Conservation (phyloP, 768 basidiomycete genomes). For the Gyrodon lividus region DNA sequence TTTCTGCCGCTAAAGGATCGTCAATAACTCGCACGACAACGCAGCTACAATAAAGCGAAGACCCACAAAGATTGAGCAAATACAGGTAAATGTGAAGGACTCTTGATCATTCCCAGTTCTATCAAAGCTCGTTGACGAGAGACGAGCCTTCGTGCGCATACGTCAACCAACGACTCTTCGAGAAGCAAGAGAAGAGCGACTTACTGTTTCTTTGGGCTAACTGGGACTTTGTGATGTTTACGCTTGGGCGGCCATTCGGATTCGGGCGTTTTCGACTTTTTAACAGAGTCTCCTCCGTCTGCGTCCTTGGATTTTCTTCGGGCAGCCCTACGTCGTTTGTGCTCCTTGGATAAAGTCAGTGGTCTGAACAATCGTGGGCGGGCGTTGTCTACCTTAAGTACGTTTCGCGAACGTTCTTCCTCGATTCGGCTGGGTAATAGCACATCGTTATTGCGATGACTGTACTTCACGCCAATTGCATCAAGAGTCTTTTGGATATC, state of each 20-base stretch:
- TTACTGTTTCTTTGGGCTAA: constrained; percentile 52
- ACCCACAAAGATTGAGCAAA: constrained; percentile 72
- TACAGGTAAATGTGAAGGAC: constrained; percentile 46
- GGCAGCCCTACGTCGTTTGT: constrained; percentile 24
- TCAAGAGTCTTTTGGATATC: constrained; percentile 56
- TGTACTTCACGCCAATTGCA: constrained; percentile 65
- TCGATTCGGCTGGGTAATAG: constrained; percentile 68
- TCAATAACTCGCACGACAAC: constrained; percentile 3
- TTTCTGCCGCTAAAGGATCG: constrained; percentile 36
- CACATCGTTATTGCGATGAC: constrained; percentile 72
- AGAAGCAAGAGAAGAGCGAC: constrained; percentile 14
- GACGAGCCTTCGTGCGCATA: constrained; percentile 40
- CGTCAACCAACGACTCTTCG: neutral
- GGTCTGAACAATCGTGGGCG: neutral
- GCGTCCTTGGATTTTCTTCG: constrained; percentile 22
- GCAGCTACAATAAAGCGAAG: neutral
- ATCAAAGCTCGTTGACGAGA: constrained; percentile 61
- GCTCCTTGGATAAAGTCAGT: constrained; percentile 21
- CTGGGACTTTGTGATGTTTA: constrained; percentile 50
- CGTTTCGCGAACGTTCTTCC: constrained; percentile 55
- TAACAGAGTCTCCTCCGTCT: constrained; percentile 3
- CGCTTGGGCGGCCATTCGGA: constrained; percentile 66
- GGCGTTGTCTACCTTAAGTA: constrained; percentile 42
- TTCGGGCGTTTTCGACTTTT: constrained; percentile 33
- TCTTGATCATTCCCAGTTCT: constrained; percentile 57